Conservation (phyloP, 2,329 filamentous ascomycete genomes). For the Hyphodiscus sp. region DNA sequence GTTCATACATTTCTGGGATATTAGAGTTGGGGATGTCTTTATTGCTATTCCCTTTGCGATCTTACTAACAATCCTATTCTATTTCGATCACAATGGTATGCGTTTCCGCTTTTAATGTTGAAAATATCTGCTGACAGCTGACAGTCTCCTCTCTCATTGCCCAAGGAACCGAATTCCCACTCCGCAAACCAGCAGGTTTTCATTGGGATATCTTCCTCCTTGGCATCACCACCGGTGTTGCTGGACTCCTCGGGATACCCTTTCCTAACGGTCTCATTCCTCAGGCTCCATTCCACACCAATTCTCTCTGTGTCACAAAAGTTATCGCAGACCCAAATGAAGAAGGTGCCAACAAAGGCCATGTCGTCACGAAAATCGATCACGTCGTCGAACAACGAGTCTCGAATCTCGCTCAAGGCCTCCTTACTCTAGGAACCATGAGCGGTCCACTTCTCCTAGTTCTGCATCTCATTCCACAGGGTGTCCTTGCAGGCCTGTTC, state of each 20-base stretch:
- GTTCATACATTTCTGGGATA: conserved; percentile 78
- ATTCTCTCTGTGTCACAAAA: conserved; percentile 66
- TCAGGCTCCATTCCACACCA: conserved; percentile 77
- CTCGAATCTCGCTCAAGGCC: conserved; percentile 71
- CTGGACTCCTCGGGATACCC: conserved; percentile 69
- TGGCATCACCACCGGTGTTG: conserved; percentile 68
- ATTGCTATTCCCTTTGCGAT: conserved; percentile 82
- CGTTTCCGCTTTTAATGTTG: background rate
- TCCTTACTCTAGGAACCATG: conserved; percentile 75
- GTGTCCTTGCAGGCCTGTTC: conserved; percentile 73
- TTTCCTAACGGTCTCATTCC: conserved; percentile 81
- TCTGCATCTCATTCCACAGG: conserved; percentile 71
- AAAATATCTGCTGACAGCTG: conserved; percentile 1
- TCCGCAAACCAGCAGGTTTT: conserved; percentile 75
- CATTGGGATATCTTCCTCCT: conserved; percentile 83
- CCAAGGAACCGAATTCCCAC: conserved; percentile 75
- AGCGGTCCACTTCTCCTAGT: conserved; percentile 66
- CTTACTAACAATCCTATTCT: conserved; percentile 77
- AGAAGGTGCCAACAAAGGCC: conserved; percentile 51
- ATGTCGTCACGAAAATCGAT: conserved; percentile 43
- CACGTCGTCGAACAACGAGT: conserved; percentile 74
- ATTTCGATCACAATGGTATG: conserved; percentile 81
- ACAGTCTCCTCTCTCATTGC: conserved; percentile 74
- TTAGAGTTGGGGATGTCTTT: conserved; percentile 67
- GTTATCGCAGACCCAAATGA: conserved; percentile 44